Base-by-base conservation (phyloP, 257 asterid genomes). In the Gynochthodes officinalis region DNA sequence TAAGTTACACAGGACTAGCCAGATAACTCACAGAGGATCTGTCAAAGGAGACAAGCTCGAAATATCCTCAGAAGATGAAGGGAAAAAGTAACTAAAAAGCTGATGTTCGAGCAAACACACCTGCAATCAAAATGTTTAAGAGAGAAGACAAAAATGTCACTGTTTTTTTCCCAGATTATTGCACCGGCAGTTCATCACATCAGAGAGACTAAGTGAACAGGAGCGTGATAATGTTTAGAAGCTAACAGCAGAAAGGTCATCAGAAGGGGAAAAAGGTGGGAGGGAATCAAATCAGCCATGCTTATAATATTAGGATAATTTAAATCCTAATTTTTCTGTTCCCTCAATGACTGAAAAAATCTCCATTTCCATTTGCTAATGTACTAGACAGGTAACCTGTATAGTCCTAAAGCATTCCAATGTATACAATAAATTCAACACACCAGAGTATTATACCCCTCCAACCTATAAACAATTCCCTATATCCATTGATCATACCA, bases 61-160 rank as follows among this genome's bases (percentile, higher is more conserved):
- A 74, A 89, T 82, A 84, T 95, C 98, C 89, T 86, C 96, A 1
- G 98, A 90, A n/a, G 99, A 95, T 71, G 90, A 90, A 46, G 99
- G 99, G 79, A 95, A 95, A 90, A 95, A 95, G 82, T 92, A 84
- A 74, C 86, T 89, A 83, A 95, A 92, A 48, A 95, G 97, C 81
- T 92, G 97, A 80, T 92, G 90, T 84, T 95, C 99, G 78, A 87
- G 94, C 81, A 87, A 98, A 75, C 97, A 92, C 69, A 84, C 96
- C 99, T 95, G 95, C 83, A 84, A 80, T 65, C 71, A 39, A 77
- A 59, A 67, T 33, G 39, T 28, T 42, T 43, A 52, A 53, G 54
- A 23, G 44, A 14, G 32, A 30, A 50, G 49, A 27, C 18, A 70
- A 44, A 61, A 43, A 27, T 60, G 40, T 14, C 42, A 57, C 15